A percentile compares a stretch with the other conserved stretches of the same genome.
Evolutionary conservation across 169 alveolate genomes (phyloP).

Genomic region (Babesia bovis): DNA sequence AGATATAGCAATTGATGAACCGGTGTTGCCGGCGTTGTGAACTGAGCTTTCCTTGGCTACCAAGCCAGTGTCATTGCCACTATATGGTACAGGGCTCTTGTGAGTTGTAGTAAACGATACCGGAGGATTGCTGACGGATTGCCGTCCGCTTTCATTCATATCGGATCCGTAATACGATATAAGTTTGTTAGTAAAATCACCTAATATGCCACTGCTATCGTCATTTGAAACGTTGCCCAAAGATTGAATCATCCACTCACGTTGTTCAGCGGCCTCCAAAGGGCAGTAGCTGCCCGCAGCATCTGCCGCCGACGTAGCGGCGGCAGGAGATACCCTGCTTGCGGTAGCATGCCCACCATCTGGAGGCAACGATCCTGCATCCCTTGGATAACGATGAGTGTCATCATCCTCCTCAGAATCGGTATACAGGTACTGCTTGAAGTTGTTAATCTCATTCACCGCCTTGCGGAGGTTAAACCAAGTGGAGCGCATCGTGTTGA

Average conservation of each 20-base stretch:
- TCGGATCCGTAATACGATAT: slow-evolving; percentile 53
- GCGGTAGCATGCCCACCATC: background rate
- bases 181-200: slow-evolving; percentile 27
- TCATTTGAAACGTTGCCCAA: slow-evolving; percentile 18
- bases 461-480: slow-evolving; percentile 44
- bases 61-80: background rate
- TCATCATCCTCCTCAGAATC: slow-evolving; percentile 22
- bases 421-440: slow-evolving; percentile 16
- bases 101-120: background rate
- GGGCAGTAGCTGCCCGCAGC: background rate
- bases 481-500: slow-evolving; percentile 20
- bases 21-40: slow-evolving; percentile 6
- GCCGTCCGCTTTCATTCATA: slow-evolving; percentile 2
- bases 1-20: slow-evolving; percentile 15
- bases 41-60: background rate
- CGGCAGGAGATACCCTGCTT: background rate
- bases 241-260: slow-evolving; percentile 21
- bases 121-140: background rate
- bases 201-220: slow-evolving; percentile 24
- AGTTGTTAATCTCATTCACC: slow-evolving; percentile 15
- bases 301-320: background rate
- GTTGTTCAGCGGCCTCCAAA: slow-evolving; percentile 29
- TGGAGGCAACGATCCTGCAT: background rate
- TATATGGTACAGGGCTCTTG: background rate
- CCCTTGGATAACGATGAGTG: background rate